phyloP scores from a whole-genome alignment of 306 rosid genomes.

The Begonia fuchsioides region DNA sequence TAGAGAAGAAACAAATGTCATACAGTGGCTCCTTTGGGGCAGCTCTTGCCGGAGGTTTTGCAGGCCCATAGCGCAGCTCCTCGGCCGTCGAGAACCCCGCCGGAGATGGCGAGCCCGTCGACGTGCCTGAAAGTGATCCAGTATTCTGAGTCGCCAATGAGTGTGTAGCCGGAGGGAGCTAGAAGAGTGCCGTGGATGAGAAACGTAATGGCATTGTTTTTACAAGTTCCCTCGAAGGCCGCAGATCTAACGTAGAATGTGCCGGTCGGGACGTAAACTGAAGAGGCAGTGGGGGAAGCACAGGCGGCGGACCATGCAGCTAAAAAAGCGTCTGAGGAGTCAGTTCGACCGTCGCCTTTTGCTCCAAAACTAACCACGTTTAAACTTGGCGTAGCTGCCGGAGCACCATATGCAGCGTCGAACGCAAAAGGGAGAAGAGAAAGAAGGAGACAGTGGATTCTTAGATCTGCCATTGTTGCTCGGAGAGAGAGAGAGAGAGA shows the following conservation, averaged over 20 bases:
- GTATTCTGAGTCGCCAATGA: conserved; percentile 24
- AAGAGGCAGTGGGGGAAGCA: conserved; percentile 14
- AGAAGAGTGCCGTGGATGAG: not conserved
- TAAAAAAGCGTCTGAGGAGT: conserved; percentile 21
- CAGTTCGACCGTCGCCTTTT: conserved; percentile 16
- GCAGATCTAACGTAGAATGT: conserved; percentile 21
- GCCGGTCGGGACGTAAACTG: conserved; percentile 27
- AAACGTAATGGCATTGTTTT: conserved; percentile 10
- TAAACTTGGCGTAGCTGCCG: not conserved
- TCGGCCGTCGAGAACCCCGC: conserved; percentile 35
- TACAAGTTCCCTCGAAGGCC: conserved; percentile 30
- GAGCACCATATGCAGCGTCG: not conserved
- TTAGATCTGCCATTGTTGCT: not conserved
- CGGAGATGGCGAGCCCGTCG: conserved; percentile 25
- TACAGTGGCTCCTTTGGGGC: conserved; percentile 45
- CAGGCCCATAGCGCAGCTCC: conserved; percentile 40
- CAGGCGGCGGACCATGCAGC: conserved; percentile 33
- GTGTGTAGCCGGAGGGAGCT: conserved; percentile 16
- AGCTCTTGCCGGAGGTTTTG: conserved; percentile 23
- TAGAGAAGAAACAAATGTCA: not conserved
- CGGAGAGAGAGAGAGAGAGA: not conserved
- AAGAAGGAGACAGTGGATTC: not conserved
- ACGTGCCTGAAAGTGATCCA: conserved; percentile 29
- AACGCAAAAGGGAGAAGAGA: not conserved
- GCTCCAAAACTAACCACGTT: not conserved